Evolutionary conservation across 2,329 filamentous ascomycete genomes (phyloP).

Genomic region (Botrytis pseudocinerea): DNA sequence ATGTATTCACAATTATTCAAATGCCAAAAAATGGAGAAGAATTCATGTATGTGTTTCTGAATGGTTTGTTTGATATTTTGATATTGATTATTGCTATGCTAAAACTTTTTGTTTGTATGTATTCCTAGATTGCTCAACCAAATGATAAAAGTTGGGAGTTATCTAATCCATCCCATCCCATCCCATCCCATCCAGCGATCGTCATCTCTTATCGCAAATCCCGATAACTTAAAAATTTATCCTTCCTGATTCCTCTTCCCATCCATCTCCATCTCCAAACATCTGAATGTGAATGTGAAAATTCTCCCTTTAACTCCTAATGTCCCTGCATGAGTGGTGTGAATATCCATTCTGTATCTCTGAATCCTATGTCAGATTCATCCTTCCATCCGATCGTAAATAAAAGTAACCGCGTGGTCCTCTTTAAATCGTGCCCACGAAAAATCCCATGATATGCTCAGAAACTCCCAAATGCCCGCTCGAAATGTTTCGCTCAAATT

Average conservation of each 20-base stretch:
- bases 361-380: background rate
- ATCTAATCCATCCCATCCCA: slow-evolving; percentile 1
- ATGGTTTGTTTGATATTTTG: background rate
- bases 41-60: background rate
- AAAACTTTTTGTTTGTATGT: background rate
- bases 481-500: background rate
- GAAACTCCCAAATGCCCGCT: slow-evolving; percentile 14
- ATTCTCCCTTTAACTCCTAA: slow-evolving; percentile 22
- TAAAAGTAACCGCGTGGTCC: slow-evolving; percentile 21
- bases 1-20: background rate
- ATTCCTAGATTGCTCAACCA: slow-evolving; percentile 10
- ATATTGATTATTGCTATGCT: background rate
- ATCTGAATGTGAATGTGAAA: background rate
- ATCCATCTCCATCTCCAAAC: background rate
- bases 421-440: slow-evolving; percentile 5
- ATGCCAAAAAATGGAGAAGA: background rate
- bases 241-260: too few relatives aligned
- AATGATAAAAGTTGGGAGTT: slow-evolving; percentile 1
- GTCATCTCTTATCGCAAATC: background rate
- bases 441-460: slow-evolving; percentile 7
- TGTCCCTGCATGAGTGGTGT: slow-evolving; percentile 24
- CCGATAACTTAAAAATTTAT: background rate
- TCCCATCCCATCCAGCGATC: background rate
- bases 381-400: background rate
- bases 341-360: slow-evolving; percentile 3